A percentile compares a stretch with the other conserved stretches of the same genome.
These are phyloP conservation scores for Cucurbitaria berberidis DNA, from an alignment of 2,329 filamentous ascomycete genomes.

Conservation along the genomic window DNA sequence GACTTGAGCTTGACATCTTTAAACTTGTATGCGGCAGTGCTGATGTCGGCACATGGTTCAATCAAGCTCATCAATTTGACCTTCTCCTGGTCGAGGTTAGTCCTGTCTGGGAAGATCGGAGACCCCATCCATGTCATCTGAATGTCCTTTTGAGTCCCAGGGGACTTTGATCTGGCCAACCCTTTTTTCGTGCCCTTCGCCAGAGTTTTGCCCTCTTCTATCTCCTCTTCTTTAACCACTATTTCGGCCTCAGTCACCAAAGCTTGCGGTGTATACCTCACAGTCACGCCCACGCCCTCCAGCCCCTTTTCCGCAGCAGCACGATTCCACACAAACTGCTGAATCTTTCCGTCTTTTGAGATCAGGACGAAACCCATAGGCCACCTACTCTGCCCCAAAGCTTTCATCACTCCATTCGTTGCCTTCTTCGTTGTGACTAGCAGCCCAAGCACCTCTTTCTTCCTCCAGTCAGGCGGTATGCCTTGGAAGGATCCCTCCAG, in stretches of 20 bases:
- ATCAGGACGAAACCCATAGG: conserved; percentile 76
- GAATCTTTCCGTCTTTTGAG: conserved; percentile 61
- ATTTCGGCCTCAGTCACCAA: conserved; percentile 7
- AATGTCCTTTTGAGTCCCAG: conserved; percentile 27
- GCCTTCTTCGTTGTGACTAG: conserved; percentile 72
- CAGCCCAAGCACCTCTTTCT: conserved; percentile 68
- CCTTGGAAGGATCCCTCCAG: conserved; percentile 78
- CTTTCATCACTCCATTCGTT: conserved; percentile 78
- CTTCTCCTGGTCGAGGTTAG: conserved; percentile 31
- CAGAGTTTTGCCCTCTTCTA: conserved; percentile 10
- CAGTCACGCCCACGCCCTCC: conserved; percentile 56
- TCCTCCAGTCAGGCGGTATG: conserved; percentile 75
- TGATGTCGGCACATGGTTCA: background rate
- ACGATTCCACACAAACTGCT: conserved; percentile 76
- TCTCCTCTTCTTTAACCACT: conserved; percentile 6
- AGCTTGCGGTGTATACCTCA: conserved; percentile 36
- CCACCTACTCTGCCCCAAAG: conserved; percentile 69
- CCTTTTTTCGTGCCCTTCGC: conserved; percentile 28
- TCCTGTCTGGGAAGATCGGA: conserved; percentile 41
- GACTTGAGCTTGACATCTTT: background rate
- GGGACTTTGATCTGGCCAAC: background rate
- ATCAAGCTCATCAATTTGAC: conserved; percentile 11
- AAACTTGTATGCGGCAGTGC: background rate
- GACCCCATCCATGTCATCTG: conserved; percentile 48
- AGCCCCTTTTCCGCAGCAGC: conserved; percentile 68